Percentiles rank a stretch among this genome's conserved stretches.
phyloP scores from a whole-genome alignment of 495 filamentous ascomycete species.

The Aspergillus ellipticus region DNA sequence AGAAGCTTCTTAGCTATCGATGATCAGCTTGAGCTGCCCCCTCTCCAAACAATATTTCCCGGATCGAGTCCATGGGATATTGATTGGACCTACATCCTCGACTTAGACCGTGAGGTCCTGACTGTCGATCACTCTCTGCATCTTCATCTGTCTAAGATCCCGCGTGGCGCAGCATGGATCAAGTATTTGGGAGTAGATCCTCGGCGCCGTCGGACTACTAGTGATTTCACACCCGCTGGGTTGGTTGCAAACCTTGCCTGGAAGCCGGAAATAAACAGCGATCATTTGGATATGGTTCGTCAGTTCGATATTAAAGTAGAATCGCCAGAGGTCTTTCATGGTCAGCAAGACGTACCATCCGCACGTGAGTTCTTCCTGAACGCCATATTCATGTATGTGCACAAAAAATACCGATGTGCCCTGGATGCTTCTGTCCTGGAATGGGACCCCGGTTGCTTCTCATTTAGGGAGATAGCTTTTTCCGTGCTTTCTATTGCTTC shows the following conservation, averaged over 20 bases:
- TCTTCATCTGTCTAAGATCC: conserved; percentile 10
- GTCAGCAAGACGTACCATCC: background rate
- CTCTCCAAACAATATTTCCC: conserved; percentile 2
- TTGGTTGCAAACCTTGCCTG: conserved; percentile 9
- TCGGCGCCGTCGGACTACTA: background rate
- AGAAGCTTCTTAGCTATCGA: conserved; percentile 18
- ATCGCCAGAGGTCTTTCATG: background rate
- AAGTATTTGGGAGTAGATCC: conserved; percentile 8
- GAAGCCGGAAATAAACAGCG: conserved; percentile 1
- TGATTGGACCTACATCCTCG: conserved; percentile 20
- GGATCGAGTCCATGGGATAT: background rate
- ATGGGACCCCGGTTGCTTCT: conserved; percentile 11
- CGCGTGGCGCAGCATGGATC: conserved; percentile 7
- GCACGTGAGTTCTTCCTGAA: conserved; percentile 8
- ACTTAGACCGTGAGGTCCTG: conserved; percentile 20
- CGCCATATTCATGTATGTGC: background rate
- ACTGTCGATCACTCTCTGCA: conserved; percentile 8
- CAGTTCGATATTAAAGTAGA: conserved; percentile 2
- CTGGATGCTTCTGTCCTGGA: conserved; percentile 10
- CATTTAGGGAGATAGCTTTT: conserved; percentile 19
- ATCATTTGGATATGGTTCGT: background rate
- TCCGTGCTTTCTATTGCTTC: conserved; percentile 17
- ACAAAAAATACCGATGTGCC: background rate
- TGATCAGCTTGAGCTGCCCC: conserved; percentile 12
- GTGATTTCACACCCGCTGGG: conserved; percentile 5